Percentiles rank a stretch among this genome's conserved stretches.
These are phyloP conservation scores for Exidia glandulosa DNA, from an alignment of 768 basidiomycete genomes.

Conservation along the genomic window DNA sequence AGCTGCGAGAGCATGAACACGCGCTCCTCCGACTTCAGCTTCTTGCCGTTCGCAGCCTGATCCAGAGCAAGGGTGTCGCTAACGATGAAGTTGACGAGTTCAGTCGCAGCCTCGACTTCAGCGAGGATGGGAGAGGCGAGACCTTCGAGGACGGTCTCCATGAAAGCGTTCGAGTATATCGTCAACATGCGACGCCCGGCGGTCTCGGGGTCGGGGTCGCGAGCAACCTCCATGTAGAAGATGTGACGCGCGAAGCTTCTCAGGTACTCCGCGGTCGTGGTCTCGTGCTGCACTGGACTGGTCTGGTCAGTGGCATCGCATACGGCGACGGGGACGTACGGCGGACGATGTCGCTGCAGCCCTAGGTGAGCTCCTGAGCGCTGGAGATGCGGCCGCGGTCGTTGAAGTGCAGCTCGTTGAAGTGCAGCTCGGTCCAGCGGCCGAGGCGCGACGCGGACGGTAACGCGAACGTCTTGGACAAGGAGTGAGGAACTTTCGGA, in stretches of 20 bases:
- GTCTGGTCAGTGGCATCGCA: too few relatives aligned
- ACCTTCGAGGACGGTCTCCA: conserved; percentile 74
- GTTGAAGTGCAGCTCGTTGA: too few relatives aligned
- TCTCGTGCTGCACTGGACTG: too few relatives aligned
- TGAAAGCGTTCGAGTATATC: not conserved
- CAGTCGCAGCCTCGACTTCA: conserved; percentile 49
- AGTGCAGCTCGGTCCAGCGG: too few relatives aligned
- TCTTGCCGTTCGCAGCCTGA: conserved; percentile 27
- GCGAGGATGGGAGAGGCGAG: conserved; percentile 54
- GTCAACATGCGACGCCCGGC: not conserved
- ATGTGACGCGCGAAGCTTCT: conserved; percentile 57
- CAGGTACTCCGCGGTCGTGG: conserved; percentile 54
- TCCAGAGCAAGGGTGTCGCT: conserved; percentile 49
- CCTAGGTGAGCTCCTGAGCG: too few relatives aligned
- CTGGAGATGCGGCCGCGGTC: too few relatives aligned
- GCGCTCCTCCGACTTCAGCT: conserved; percentile 39
- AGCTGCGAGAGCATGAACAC: conserved; percentile 68
- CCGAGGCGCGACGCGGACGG: too few relatives aligned
- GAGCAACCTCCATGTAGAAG: conserved; percentile 65
- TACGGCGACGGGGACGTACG: too few relatives aligned
- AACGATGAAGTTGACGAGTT: conserved; percentile 51
- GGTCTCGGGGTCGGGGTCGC: conserved; percentile 11
- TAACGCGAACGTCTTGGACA: too few relatives aligned
- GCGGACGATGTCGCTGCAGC: too few relatives aligned
- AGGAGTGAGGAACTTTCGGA: too few relatives aligned